Base-by-base conservation (phyloP, 805 yeast species). In the Metschnikowia colocasiae region DNA sequence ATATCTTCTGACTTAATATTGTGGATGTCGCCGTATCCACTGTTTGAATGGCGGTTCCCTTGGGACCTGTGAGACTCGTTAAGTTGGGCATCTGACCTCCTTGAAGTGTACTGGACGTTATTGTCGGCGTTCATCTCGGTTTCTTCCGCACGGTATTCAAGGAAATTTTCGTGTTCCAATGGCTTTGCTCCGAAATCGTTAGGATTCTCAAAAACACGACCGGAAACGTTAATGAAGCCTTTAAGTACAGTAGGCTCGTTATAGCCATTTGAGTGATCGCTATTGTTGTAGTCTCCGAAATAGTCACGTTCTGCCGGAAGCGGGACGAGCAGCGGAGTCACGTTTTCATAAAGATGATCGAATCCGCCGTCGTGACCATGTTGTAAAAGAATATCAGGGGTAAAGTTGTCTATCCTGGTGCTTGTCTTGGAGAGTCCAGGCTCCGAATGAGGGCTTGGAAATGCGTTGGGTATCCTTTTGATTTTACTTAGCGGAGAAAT, bases 361-460 rank as follows among this genome's bases (percentile, higher is more conserved):
- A 38, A 34, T 3, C 27, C 49, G 27, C 45, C 46, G 6, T 36
- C 51, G 13, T 44, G 32, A 8, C 46, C 46, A 12, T 47, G 48
- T n/a, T 46, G 52, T 29, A 50, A 41, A 38, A 35, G 40, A 18
- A 18, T 27, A 23, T 45, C 53, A 7, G 54, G 30, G 13, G 46
- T 51, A 19, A 35, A 48, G 23, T 46, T 35, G 12, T 40, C 51
- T 33, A 38, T 34, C 31, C 45, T 34, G 23, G 43, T 38, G 15
- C 37, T 39, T 3, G 31, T 22, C 16, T 39, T 22, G 18, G 37
- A 44, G 22, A 38, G 36, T 22, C 39, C 45, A 8, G 51, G 34
- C 26, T 50, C 55, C 25, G 62, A 57, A 40, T 48, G 50, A 13
- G 55, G 60, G 50, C 47, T 59, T 55, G 43, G 46, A 30, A 32